A percentile compares a stretch with the other conserved stretches of the same genome.
These are phyloP conservation scores for Magnaporthales sp. DNA, from an alignment of 2,329 filamentous ascomycete species.

Conservation along the genomic window DNA sequence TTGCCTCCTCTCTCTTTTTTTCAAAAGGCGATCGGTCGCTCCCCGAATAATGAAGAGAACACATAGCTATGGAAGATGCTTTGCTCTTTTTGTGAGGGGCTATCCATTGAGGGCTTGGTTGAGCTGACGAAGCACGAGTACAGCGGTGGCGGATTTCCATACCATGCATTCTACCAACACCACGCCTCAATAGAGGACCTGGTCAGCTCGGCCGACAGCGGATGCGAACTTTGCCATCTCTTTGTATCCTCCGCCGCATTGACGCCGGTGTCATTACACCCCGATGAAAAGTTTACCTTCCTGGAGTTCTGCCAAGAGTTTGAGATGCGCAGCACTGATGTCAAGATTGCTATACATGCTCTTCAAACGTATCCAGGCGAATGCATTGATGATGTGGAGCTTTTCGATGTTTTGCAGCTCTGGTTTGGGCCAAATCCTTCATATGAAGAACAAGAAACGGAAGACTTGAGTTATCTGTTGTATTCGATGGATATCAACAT, in stretches of 20 bases:
- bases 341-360: neutral
- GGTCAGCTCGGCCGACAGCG: neutral
- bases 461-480: neutral
- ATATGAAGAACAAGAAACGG: neutral
- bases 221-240: neutral
- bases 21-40: too few relatives aligned
- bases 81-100: neutral
- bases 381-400: neutral
- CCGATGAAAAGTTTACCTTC: neutral
- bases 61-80: neutral
- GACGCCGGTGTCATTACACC: neutral
- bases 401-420: neutral
- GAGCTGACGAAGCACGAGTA: constrained; percentile 47
- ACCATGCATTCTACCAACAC: neutral
- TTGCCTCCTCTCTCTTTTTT: too few relatives aligned
- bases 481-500: neutral
- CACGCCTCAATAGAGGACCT: constrained; percentile 3
- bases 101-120: constrained; percentile 35
- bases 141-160: constrained; percentile 13
- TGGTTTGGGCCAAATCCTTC: neutral
- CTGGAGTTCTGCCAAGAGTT: neutral
- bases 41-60: too few relatives aligned
- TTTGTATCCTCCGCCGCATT: neutral
- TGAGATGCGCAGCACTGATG: neutral
- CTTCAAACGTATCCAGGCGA: neutral